Evolutionary conservation across 768 basidiomycete species (phyloP).

Genomic region (Lactarius vividus): DNA sequence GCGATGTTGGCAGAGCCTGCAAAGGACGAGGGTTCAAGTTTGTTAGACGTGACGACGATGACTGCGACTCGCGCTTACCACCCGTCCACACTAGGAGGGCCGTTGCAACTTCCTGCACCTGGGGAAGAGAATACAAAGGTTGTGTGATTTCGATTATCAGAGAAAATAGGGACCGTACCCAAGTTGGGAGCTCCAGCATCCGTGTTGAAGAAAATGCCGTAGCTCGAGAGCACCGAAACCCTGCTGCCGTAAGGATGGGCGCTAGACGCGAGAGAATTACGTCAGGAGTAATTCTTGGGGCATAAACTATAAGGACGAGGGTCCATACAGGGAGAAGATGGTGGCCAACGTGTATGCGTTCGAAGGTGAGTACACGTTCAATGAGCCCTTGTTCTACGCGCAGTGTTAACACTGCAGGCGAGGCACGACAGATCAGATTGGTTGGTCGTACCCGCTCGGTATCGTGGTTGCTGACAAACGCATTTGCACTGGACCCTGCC

Average conservation of each 20-base stretch:
- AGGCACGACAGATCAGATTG: background rate
- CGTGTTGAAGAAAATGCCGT: conserved; percentile 43
- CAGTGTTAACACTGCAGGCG: background rate
- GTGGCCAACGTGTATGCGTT: conserved; percentile 60
- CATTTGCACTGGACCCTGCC: conserved; percentile 50
- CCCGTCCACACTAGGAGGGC: conserved; percentile 47
- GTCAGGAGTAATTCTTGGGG: background rate
- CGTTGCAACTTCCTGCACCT: conserved; percentile 51
- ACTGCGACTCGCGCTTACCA: conserved; percentile 34
- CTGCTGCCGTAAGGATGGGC: conserved; percentile 68
- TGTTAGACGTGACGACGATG: background rate
- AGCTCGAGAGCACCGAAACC: conserved; percentile 61
- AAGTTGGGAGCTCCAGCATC: conserved; percentile 62
- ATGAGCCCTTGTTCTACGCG: conserved; percentile 46
- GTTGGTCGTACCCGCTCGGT: conserved; percentile 50
- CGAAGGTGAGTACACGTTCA: conserved; percentile 59
- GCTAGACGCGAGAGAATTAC: conserved; percentile 12
- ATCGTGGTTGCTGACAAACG: conserved; percentile 69
- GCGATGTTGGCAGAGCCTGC: conserved; percentile 62
- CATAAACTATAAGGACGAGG: background rate
- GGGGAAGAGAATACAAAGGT: background rate
- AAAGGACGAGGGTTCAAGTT: background rate
- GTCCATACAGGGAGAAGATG: conserved; percentile 53
- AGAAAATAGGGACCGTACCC: conserved; percentile 34
- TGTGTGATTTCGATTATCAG: background rate